Percentiles rank a stretch among this genome's conserved stretches.
These are phyloP conservation scores for Tilletiopsis washingtonensis DNA, from an alignment of 1,284 basidiomycete species.

Conservation along the genomic window DNA sequence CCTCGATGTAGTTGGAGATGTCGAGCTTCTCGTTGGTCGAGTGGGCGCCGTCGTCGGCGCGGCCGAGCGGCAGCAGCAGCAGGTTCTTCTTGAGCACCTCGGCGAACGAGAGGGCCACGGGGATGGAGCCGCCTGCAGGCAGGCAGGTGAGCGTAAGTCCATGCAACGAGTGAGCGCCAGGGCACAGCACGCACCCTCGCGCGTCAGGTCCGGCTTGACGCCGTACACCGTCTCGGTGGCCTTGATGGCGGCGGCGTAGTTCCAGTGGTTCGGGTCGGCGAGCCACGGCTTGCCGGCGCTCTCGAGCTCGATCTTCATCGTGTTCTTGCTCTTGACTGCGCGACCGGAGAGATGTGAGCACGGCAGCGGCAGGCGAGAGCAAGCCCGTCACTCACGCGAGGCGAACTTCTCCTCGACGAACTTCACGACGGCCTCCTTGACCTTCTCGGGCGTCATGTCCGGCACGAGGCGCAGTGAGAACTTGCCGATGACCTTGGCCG, in stretches of 20 bases:
- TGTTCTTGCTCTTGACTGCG: conserved; percentile 43
- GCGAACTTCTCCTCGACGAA: conserved; percentile 39
- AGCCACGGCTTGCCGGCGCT: conserved; percentile 45
- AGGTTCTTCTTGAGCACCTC: conserved; percentile 69
- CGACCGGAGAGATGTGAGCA: background rate
- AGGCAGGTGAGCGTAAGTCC: too few relatives aligned
- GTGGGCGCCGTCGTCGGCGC: conserved; percentile 71
- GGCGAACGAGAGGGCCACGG: conserved; percentile 90
- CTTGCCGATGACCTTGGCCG: conserved; percentile 73
- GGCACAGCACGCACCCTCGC: too few relatives aligned
- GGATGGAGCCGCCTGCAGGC: conserved; percentile 95
- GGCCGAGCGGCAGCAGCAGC: conserved; percentile 78
- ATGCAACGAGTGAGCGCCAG: too few relatives aligned
- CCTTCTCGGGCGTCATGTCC: conserved; percentile 62
- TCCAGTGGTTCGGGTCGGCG: conserved; percentile 65
- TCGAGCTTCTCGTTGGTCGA: conserved; percentile 89
- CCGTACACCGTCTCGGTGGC: conserved; percentile 76
- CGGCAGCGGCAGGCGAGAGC: background rate
- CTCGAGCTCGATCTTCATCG: conserved; percentile 28
- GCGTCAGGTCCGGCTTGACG: conserved; percentile 74
- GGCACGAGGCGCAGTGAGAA: conserved; percentile 60
- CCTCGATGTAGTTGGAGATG: conserved; percentile 82
- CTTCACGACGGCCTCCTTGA: conserved; percentile 36
- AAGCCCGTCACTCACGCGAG: conserved; percentile 15
- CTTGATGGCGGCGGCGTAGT: conserved; percentile 79